Evolutionary conservation across 176 grass and related monocot species (phyloP), one percentile per base, ranked within the genome.

Genomic region (Metroxylon sagu): DNA sequence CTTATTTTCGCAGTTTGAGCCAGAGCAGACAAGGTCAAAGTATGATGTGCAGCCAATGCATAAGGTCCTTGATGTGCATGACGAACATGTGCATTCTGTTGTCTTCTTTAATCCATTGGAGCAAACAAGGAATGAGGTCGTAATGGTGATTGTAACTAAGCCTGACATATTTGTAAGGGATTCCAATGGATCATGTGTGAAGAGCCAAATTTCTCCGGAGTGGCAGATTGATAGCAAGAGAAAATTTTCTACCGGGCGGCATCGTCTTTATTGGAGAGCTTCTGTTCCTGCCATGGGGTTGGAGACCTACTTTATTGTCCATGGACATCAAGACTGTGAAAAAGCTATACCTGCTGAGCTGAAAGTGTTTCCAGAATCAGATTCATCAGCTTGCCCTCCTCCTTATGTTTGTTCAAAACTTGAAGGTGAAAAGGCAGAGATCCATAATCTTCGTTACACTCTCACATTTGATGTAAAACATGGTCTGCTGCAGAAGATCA

Each of bases 261-360:
- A 97, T 66, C 81, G 93, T 58, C 87, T 97, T 82, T 91, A 85
- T 72, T 97, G 93, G 93, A 82, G 76, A 80, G 84, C 84, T 61
- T 97, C 87, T 74, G 76, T 97, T 67, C 83, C 93, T 80, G 72
- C 93, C 49, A 69, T 97, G 65, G 93, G 93, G 67, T 76, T 97
- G 64, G 84, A 97, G 66, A 97, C 93, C 25, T 92, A 88, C 70
- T 76, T 76, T 85, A 65, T 97, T 53, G 72, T 68, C 54, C 58
- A 29, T 72, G 87, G 78, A 59, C 73, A 81, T 25, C 35, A 16
- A 29, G 69, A 69, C 27, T 97, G 93, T 75, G 84, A 83, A 80
- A 97, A 92, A 31, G 84, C 93, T 25, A 77, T 55, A 43, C 78
- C 78, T 52, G 79, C 87, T 66, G 55, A 70, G 4, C 54, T 97